Evolutionary conservation across 108 stramenopile genomes (phyloP).

Genomic region (Nitzschia putrida): DNA sequence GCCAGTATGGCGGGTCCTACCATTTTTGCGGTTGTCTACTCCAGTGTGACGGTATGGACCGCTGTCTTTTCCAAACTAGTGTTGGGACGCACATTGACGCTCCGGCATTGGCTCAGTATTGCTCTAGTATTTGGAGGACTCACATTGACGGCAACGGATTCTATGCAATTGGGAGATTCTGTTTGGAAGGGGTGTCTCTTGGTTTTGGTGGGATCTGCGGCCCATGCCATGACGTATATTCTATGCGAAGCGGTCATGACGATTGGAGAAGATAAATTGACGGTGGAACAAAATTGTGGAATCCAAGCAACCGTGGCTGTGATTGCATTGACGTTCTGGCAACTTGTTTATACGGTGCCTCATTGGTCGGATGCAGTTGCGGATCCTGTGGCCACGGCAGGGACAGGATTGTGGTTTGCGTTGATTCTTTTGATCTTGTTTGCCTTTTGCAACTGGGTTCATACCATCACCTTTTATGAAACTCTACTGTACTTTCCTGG

Average conservation of each 20-base stretch:
- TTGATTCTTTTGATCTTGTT: conserved; percentile 31
- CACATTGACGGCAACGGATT: conserved; percentile 51
- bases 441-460: conserved; percentile 62
- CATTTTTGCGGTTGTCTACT: conserved; percentile 77
- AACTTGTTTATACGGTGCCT: conserved; percentile 69
- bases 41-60: conserved; percentile 76
- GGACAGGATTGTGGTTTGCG: conserved; percentile 46
- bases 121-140: conserved; percentile 63
- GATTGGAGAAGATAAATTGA: conserved; percentile 31
- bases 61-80: conserved; percentile 62
- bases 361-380: conserved; percentile 45
- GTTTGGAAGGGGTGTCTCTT: conserved; percentile 55
- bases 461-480: conserved; percentile 62
- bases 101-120: conserved; percentile 62
- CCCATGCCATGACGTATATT: conserved; percentile 73
- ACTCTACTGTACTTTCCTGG: conserved; percentile 72
- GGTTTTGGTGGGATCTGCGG: conserved; percentile 58
- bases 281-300: conserved; percentile 69
- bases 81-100: conserved; percentile 45
- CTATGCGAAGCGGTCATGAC: conserved; percentile 67
- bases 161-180: conserved; percentile 37
- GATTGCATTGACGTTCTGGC: conserved; percentile 57
- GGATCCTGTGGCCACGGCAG: conserved; percentile 54
- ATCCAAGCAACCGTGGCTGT: conserved; percentile 62
- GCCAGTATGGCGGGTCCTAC: conserved; percentile 73